Evolutionary conservation across 1,284 basidiomycete genomes (phyloP).

Genomic region (Prillingera fragicola): DNA sequence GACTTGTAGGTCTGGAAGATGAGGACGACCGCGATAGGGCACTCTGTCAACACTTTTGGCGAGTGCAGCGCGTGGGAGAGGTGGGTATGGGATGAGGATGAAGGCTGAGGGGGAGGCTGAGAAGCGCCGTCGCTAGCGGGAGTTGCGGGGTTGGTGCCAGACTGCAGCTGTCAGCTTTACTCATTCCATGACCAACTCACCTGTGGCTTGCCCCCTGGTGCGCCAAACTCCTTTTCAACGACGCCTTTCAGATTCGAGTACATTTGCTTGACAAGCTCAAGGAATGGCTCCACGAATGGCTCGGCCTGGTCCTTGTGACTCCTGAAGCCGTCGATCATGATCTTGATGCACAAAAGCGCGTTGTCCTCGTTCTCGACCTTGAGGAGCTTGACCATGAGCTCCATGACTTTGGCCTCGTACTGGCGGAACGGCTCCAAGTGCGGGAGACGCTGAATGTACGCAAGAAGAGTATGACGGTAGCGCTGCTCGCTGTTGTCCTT

Average conservation of each 20-base stretch:
- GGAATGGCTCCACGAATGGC: constrained; percentile 72
- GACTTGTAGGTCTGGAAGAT: constrained; percentile 76
- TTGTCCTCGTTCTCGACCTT: constrained; percentile 96
- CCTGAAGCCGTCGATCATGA: constrained; percentile 66
- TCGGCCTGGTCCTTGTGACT: constrained; percentile 62
- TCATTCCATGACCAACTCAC: constrained; percentile 21
- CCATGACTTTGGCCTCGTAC: constrained; percentile 66
- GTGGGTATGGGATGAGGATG: constrained; percentile 13
- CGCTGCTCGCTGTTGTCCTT: constrained; percentile 73
- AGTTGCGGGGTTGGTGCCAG: constrained; percentile 1
- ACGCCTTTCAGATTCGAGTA: constrained; percentile 71
- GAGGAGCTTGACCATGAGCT: constrained; percentile 69
- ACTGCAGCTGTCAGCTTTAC: constrained; percentile 1
- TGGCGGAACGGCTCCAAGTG: constrained; percentile 70
- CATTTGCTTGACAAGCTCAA: constrained; percentile 66
- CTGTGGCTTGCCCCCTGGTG: constrained; percentile 19
- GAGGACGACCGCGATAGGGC: constrained; percentile 87
- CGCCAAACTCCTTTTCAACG: constrained; percentile 66
- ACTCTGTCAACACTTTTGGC: constrained; percentile 92
- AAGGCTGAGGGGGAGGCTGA: constrained; percentile 13
- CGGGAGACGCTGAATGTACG: constrained; percentile 84
- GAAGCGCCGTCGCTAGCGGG: constrained; percentile 11
- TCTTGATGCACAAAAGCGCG: constrained; percentile 84
- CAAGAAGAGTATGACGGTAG: constrained; percentile 76
- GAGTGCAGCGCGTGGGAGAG: constrained; percentile 58